Evolutionary conservation across 2,329 filamentous ascomycete species (phyloP).

Genomic region (Trichoderma atroviride): DNA sequence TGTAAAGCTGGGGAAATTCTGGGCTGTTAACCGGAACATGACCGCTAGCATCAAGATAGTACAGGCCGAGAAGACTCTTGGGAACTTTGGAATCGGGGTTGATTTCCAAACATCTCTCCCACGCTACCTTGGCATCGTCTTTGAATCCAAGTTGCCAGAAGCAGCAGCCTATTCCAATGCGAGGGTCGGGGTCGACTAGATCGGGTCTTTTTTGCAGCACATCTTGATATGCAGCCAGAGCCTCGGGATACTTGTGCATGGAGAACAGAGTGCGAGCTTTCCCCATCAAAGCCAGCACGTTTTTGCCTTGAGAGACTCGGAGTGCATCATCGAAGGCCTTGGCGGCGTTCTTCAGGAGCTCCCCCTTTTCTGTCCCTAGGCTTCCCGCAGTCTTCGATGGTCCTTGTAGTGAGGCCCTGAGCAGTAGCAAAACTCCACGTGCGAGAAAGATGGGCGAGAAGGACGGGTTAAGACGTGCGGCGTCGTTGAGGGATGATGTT

Average conservation of each 20-base stretch:
- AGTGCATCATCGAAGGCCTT: constrained; percentile 96
- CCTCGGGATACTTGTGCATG: constrained; percentile 81
- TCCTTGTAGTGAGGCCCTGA: constrained; percentile 81
- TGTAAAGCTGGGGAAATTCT: constrained; percentile 82
- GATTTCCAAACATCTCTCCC: constrained; percentile 84
- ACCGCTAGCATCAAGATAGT: constrained; percentile 84
- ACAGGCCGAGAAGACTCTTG: constrained; percentile 85
- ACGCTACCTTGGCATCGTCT: constrained; percentile 86
- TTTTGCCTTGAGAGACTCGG: constrained; percentile 79
- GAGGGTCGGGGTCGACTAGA: constrained; percentile 87
- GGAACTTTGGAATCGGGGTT: constrained; percentile 83
- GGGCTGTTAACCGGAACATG: constrained; percentile 81
- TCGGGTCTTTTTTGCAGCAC: constrained; percentile 84
- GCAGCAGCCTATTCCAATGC: constrained; percentile 95
- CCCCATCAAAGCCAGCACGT: constrained; percentile 90
- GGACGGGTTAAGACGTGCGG: constrained; percentile 88
- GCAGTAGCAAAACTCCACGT: constrained; percentile 82
- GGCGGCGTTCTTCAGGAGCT: constrained; percentile 79
- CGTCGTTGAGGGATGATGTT: constrained; percentile 91
- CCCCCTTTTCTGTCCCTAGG: constrained; percentile 72
- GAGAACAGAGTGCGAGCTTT: constrained; percentile 87
- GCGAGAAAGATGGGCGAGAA: constrained; percentile 91
- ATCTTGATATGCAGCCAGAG: constrained; percentile 82
- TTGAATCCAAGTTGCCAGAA: constrained; percentile 97
- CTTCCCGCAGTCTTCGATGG: constrained; percentile 69